These are phyloP conservation scores for Irpex lacteus DNA, from an alignment of 1,284 basidiomycete species.

Conservation along the genomic window DNA sequence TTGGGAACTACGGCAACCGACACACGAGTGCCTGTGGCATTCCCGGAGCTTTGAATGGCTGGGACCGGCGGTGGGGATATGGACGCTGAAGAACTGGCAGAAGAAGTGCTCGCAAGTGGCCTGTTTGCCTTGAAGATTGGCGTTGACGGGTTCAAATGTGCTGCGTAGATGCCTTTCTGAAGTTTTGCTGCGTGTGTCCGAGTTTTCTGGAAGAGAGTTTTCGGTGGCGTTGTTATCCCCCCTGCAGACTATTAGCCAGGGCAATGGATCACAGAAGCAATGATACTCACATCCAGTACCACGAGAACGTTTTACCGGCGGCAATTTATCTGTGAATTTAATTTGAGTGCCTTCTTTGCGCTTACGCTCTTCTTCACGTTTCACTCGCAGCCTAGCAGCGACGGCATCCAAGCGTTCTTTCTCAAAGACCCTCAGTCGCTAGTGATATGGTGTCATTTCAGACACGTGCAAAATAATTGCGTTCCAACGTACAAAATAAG, in stretches of 20 bases:
- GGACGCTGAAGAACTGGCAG: conserved; percentile 20
- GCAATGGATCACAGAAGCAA: conserved; percentile 6
- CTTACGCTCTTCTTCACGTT: conserved; percentile 64
- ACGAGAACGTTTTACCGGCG: conserved; percentile 56
- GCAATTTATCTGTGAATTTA: conserved; percentile 64
- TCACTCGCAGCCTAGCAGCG: conserved; percentile 54
- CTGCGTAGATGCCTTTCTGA: conserved; percentile 56
- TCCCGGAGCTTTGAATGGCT: conserved; percentile 10
- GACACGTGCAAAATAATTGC: conserved; percentile 51
- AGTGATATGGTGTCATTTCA: conserved; percentile 4
- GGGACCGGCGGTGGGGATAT: conserved; percentile 28
- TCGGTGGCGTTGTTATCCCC: conserved; percentile 53
- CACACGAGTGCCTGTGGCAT: conserved; percentile 26
- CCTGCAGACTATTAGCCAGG: conserved; percentile 34
- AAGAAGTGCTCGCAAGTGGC: background rate
- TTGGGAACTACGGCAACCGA: conserved; percentile 27
- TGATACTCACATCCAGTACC: conserved; percentile 42
- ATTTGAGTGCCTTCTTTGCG: conserved; percentile 71
- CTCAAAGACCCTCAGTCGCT: conserved; percentile 58
- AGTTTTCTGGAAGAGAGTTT: conserved; percentile 74
- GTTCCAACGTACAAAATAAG: conserved; percentile 59
- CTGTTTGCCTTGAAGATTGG: conserved; percentile 35
- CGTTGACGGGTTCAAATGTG: conserved; percentile 50
- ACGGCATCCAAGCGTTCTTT: conserved; percentile 58
- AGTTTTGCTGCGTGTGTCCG: conserved; percentile 63